Evolutionary conservation across 2,329 filamentous ascomycete genomes (phyloP).

Genomic region (Niveomyces coronatus): DNA sequence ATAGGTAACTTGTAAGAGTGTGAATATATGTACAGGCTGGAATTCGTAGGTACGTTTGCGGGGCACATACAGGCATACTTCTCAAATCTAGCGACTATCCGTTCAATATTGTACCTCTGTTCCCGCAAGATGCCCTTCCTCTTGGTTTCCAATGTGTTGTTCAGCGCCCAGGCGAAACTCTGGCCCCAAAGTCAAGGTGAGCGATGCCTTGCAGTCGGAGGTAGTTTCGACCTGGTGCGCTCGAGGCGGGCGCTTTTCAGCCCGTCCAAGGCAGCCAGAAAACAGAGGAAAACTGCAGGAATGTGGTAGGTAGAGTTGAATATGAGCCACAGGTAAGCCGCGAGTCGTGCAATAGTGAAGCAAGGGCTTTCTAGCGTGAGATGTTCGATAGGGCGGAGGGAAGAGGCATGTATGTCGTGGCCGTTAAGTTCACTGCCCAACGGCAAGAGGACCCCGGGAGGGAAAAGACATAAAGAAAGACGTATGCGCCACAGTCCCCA

Average conservation of each 20-base stretch:
- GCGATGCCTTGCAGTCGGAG: conserved; percentile 6
- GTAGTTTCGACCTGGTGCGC: conserved; percentile 8
- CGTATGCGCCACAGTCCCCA: conserved; percentile 5
- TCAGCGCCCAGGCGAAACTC: conserved; percentile 10
- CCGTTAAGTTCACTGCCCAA: neutral
- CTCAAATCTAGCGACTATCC: too few relatives aligned
- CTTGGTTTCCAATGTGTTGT: too few relatives aligned
- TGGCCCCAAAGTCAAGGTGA: conserved; percentile 8
- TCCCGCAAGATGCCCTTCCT: too few relatives aligned
- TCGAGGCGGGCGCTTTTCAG: conserved; percentile 4
- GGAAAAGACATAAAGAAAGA: neutral
- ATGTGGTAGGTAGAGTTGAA: too few relatives aligned
- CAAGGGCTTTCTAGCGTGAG: neutral
- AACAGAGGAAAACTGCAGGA: neutral
- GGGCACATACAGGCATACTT: conserved; percentile 15
- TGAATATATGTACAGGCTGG: too few relatives aligned
- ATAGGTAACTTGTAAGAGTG: neutral
- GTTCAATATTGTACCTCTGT: too few relatives aligned
- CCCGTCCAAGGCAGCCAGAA: neutral
- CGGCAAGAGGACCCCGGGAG: neutral
- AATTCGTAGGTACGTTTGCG: neutral
- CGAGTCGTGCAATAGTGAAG: neutral
- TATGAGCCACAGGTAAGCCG: neutral
- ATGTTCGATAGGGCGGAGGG: neutral
- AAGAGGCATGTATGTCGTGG: neutral